Percentiles rank a stretch among this genome's conserved stretches.
Conservation (phyloP, 1,284 basidiomycete species). For the Blastosporella zonata region DNA sequence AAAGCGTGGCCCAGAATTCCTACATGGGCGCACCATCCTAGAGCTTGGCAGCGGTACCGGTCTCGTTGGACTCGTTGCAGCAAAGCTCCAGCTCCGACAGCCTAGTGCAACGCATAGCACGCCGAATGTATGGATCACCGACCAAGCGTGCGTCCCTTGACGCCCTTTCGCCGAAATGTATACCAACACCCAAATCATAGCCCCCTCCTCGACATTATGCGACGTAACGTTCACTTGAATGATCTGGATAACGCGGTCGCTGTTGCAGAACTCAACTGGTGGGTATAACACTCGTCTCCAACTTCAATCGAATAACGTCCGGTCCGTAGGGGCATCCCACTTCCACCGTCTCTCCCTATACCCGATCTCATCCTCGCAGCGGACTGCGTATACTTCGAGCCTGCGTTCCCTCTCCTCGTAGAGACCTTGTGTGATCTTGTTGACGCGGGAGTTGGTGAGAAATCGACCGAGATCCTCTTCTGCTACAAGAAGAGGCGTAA, state of each 20-base stretch:
- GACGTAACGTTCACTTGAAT: conserved; percentile 66
- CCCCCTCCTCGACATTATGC: conserved; percentile 74
- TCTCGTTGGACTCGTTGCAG: conserved; percentile 83
- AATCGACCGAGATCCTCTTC: conserved; percentile 70
- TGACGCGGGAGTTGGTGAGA: conserved; percentile 26
- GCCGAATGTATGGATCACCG: conserved; percentile 72
- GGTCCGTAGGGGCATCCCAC: conserved; percentile 50
- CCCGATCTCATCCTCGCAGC: conserved; percentile 79
- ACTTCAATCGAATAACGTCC: conserved; percentile 18
- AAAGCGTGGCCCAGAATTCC: conserved; percentile 45
- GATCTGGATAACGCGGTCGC: conserved; percentile 46
- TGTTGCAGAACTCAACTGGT: conserved; percentile 81
- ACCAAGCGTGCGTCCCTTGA: conserved; percentile 72
- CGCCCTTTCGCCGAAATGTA: conserved; percentile 1
- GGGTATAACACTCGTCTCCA: conserved; percentile 21
- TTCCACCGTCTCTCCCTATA: conserved; percentile 41
- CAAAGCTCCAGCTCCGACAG: conserved; percentile 39
- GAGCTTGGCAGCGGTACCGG: conserved; percentile 92
- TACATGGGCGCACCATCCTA: conserved; percentile 59
- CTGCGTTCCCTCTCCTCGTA: conserved; percentile 88
- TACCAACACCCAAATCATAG: conserved; percentile 36
- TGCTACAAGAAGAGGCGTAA: conserved; percentile 95
- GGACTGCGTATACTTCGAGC: conserved; percentile 95
- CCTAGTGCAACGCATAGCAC: conserved; percentile 34
- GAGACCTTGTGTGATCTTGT: conserved; percentile 73